Conservation (phyloP, 495 filamentous ascomycete species). For the Penicillium lividum region DNA sequence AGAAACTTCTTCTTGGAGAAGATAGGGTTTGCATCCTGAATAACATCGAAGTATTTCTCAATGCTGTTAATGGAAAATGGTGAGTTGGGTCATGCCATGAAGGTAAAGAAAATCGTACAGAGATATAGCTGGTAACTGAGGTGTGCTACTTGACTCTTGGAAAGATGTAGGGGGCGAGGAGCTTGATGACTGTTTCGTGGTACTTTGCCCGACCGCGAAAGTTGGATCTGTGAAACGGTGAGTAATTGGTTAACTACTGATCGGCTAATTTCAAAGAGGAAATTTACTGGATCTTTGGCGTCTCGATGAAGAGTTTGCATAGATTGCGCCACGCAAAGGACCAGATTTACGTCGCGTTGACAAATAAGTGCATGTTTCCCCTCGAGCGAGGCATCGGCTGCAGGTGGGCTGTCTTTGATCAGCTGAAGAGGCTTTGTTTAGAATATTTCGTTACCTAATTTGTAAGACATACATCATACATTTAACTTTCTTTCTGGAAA, state of each 20-base stretch:
- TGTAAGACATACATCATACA: background rate
- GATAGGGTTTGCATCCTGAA: constrained; percentile 31
- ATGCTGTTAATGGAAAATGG: background rate
- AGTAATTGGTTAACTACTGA: background rate
- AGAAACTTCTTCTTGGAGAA: constrained; percentile 29
- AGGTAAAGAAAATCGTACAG: background rate
- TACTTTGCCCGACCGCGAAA: background rate
- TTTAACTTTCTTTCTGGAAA: background rate
- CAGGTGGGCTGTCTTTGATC: constrained; percentile 20
- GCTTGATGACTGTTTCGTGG: background rate
- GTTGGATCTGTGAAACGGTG: background rate
- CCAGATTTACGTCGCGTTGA: constrained; percentile 14
- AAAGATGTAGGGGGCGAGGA: background rate
- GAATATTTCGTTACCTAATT: background rate
- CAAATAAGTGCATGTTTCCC: constrained; percentile 20
- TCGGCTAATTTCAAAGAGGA: background rate
- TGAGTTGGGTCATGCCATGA: background rate
- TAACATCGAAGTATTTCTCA: constrained; percentile 22
- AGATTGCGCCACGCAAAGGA: constrained; percentile 14
- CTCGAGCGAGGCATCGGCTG: constrained; percentile 25
- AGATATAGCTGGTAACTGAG: background rate
- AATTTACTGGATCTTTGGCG: background rate
- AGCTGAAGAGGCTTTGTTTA: constrained; percentile 13
- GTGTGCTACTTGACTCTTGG: background rate
- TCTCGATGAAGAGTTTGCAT: background rate